Percentiles rank a stretch among this genome's conserved stretches.
Evolutionary conservation across 257 asterid genomes (phyloP).

Genomic region (Echites panduratus): DNA sequence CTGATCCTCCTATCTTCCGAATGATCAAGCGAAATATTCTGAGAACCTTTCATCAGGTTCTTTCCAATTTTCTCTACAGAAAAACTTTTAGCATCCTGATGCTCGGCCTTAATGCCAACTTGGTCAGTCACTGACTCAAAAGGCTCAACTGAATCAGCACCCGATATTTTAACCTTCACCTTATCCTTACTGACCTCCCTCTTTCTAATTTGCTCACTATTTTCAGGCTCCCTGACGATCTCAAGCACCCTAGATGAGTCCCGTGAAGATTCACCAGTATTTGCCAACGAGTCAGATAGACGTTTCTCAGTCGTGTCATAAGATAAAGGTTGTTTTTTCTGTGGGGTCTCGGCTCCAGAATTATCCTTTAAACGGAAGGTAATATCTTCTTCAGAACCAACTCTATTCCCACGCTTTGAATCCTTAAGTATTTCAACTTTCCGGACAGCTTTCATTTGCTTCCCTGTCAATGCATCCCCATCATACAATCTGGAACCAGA

Average conservation of each 20-base stretch:
- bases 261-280: conserved; percentile 8
- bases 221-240: conserved; percentile 6
- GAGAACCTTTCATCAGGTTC: conserved; percentile 22
- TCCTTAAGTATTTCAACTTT: conserved; percentile 32
- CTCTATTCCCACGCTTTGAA: conserved; percentile 25
- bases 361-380: conserved; percentile 23
- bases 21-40: conserved; percentile 31
- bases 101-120: conserved; percentile 25
- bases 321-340: conserved; percentile 28
- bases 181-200: neutral
- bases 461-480: conserved; percentile 27
- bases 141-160: conserved; percentile 27
- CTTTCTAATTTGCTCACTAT: neutral
- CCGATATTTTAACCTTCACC: neutral
- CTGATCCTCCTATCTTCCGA: conserved; percentile 23
- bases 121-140: conserved; percentile 27
- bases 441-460: conserved; percentile 37
- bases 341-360: conserved; percentile 31
- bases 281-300: conserved; percentile 25
- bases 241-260: neutral
- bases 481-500: conserved; percentile 30
- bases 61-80: conserved; percentile 32
- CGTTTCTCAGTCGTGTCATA: conserved; percentile 26
- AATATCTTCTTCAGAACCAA: conserved; percentile 28
- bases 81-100: conserved; percentile 28